These are phyloP conservation scores for Exobasidium cylindrosporum DNA, from an alignment of 1,284 basidiomycete species.

Conservation along the genomic window DNA sequence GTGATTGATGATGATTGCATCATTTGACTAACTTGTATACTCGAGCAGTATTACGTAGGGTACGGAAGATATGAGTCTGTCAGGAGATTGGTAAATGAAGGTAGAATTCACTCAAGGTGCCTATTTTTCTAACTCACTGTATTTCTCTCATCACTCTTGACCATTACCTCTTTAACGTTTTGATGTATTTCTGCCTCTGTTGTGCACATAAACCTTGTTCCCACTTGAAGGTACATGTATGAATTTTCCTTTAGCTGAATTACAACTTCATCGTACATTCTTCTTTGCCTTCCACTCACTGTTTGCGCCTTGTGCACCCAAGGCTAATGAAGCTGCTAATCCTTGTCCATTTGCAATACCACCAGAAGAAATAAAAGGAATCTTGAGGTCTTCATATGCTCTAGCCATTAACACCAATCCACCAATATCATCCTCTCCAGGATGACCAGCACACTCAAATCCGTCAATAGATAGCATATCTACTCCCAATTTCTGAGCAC, in stretches of 20 bases:
- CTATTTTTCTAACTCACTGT: slow-evolving; percentile 52
- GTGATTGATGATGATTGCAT: slow-evolving; percentile 1
- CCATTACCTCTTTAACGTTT: slow-evolving; percentile 85
- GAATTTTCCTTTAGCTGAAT: too few species aligned
- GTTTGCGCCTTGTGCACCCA: slow-evolving; percentile 83
- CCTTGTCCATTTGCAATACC: slow-evolving; percentile 65
- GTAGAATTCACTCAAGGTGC: neutral
- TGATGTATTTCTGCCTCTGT: slow-evolving; percentile 74
- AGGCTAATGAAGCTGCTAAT: slow-evolving; percentile 73
- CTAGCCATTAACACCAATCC: slow-evolving; percentile 85
- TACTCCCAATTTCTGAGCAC: slow-evolving; percentile 73
- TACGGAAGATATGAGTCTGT: slow-evolving; percentile 76
- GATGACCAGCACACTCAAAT: slow-evolving; percentile 76
- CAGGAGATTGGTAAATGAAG: neutral
- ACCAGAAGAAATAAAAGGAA: slow-evolving; percentile 86
- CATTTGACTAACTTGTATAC: slow-evolving; percentile 66
- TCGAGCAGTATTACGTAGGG: slow-evolving; percentile 75
- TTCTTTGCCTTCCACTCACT: too few species aligned
- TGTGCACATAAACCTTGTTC: slow-evolving; percentile 70
- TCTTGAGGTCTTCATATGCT: slow-evolving; percentile 76
- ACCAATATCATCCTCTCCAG: slow-evolving; percentile 90
- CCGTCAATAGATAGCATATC: slow-evolving; percentile 65
- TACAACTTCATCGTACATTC: too few species aligned
- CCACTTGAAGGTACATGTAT: slow-evolving; percentile 11
- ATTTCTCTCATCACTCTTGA: slow-evolving; percentile 75